These are phyloP conservation scores for Emmonsiellopsis sp. DNA, from an alignment of 2,329 filamentous ascomycete genomes.

Conservation along the genomic window DNA sequence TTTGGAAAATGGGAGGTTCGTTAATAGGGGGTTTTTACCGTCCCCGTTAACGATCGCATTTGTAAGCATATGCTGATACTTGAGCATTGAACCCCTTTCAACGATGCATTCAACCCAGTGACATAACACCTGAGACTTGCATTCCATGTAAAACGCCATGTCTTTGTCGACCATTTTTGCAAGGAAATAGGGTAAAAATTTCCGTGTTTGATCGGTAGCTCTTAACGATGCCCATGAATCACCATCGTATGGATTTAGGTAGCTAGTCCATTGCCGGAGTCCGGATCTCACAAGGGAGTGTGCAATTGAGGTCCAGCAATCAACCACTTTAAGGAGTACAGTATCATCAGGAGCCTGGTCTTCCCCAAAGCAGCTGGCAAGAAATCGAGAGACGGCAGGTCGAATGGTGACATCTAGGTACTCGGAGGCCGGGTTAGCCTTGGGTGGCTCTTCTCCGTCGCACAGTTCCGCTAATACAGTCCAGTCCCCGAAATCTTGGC, in stretches of 20 bases:
- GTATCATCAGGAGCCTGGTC: constrained; percentile 46
- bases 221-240: constrained; percentile 40
- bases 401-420: constrained; percentile 36
- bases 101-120: constrained; percentile 47
- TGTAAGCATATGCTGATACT: constrained; percentile 51
- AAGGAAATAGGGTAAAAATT: constrained; percentile 38
- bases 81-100: constrained; percentile 51
- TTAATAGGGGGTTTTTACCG: constrained; percentile 38
- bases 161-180: constrained; percentile 36
- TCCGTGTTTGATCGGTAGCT: constrained; percentile 37
- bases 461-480: constrained; percentile 42
- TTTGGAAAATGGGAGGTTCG: constrained; percentile 48
- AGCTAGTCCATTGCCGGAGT: constrained; percentile 45
- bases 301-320: constrained; percentile 46
- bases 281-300: constrained; percentile 37
- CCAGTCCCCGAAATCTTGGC: constrained; percentile 56
- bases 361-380: constrained; percentile 54
- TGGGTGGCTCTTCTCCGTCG: constrained; percentile 21
- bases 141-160: constrained; percentile 30
- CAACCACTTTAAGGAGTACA: constrained; percentile 42
- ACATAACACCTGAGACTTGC: constrained; percentile 40
- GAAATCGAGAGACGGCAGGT: constrained; percentile 41
- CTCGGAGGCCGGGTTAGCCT: constrained; percentile 14
- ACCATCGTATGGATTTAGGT: constrained; percentile 44
- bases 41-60: constrained; percentile 43